These are phyloP conservation scores for Penicillium salamii DNA, from an alignment of 495 filamentous ascomycete genomes.

Conservation along the genomic window DNA sequence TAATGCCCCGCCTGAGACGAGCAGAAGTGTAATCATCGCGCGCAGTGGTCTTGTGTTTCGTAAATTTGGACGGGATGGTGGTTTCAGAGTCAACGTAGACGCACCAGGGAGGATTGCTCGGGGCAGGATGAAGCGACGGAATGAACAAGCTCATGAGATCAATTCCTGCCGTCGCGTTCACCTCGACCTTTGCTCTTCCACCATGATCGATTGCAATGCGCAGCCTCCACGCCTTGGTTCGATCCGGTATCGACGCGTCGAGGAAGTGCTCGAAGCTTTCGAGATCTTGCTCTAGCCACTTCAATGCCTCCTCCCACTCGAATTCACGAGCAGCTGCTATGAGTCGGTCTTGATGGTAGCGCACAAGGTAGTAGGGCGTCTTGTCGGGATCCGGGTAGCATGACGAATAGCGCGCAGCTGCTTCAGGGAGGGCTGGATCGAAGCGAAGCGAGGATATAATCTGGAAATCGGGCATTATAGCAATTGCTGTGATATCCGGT, in stretches of 20 bases:
- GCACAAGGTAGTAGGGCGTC: constrained; percentile 80
- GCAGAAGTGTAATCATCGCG: constrained; percentile 65
- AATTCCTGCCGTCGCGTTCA: constrained; percentile 45
- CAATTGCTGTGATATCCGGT: constrained; percentile 2
- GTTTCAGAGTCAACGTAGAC: constrained; percentile 55
- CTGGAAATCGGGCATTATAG: constrained; percentile 39
- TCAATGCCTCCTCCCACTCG: constrained; percentile 46
- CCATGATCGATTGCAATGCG: constrained; percentile 50
- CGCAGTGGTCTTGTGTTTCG: constrained; percentile 72
- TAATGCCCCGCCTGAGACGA: constrained; percentile 54
- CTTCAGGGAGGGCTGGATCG: constrained; percentile 59
- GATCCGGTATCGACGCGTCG: constrained; percentile 35
- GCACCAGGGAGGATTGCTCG: constrained; percentile 27
- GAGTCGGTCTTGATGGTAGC: constrained; percentile 80
- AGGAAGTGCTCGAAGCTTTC: constrained; percentile 26
- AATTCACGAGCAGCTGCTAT: constrained; percentile 70
- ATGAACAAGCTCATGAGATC: constrained; percentile 55
- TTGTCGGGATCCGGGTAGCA: constrained; percentile 34
- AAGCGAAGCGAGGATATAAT: constrained; percentile 75
- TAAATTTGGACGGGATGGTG: constrained; percentile 59
- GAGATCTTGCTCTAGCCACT: constrained; percentile 31
- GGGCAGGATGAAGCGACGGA: constrained; percentile 13
- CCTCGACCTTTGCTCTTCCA: constrained; percentile 50
- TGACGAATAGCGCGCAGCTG: constrained; percentile 39
- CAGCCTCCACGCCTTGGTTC: constrained; percentile 44